Conservation (phyloP, 1,284 basidiomycete genomes). For the Athelia sp. region DNA sequence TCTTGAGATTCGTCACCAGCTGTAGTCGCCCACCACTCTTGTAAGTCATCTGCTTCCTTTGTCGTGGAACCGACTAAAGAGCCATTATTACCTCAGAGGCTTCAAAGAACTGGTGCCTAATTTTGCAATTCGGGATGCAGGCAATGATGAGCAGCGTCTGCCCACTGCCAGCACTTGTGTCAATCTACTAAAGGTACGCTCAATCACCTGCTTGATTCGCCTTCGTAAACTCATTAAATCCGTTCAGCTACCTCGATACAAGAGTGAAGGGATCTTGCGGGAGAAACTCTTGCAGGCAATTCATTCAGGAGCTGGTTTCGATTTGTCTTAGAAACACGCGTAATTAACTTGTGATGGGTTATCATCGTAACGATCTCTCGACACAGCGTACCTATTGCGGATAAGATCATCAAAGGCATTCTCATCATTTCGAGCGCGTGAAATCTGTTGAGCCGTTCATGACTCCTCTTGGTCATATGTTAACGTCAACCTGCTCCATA, state of each 20-base stretch:
- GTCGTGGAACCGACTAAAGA: constrained; percentile 5
- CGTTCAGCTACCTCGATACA: constrained; percentile 70
- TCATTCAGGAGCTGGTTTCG: constrained; percentile 82
- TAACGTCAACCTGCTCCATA: too few relatives aligned
- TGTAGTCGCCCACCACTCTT: constrained; percentile 86
- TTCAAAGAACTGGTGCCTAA: constrained; percentile 85
- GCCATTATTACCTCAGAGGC: constrained; percentile 43
- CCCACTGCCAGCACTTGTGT: constrained; percentile 85
- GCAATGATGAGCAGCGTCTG: constrained; percentile 67
- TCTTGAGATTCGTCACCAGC: constrained; percentile 87
- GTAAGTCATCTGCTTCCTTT: constrained; percentile 43
- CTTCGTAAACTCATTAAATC: too few relatives aligned
- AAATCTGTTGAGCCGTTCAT: too few relatives aligned
- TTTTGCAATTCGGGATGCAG: constrained; percentile 81
- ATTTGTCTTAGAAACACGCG: constrained; percentile 61
- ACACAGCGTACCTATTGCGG: too few relatives aligned
- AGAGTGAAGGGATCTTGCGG: constrained; percentile 56
- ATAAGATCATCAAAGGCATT: too few relatives aligned
- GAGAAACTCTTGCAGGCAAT: constrained; percentile 85
- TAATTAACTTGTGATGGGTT: too few relatives aligned
- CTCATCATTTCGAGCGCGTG: too few relatives aligned
- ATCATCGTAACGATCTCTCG: too few relatives aligned
- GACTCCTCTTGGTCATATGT: too few relatives aligned
- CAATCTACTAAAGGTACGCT: constrained; percentile 75
- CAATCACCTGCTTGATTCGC: too few relatives aligned